Conservation (phyloP, 2,329 filamentous ascomycete genomes). For the Pleoardoris graminearum region DNA sequence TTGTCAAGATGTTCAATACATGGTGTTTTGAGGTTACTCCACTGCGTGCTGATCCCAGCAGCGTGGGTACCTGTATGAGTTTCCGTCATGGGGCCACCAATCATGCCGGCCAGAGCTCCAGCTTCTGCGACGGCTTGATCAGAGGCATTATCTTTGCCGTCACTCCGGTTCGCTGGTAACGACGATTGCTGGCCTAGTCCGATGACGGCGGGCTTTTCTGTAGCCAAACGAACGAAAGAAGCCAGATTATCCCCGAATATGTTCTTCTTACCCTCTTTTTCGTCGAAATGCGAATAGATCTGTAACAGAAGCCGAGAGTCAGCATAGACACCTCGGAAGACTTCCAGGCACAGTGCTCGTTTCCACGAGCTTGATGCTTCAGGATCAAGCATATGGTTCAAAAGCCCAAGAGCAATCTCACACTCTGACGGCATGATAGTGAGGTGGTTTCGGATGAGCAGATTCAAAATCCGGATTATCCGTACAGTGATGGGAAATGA, state of each 20-base stretch:
- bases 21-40: slow-evolving; percentile 83
- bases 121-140: slow-evolving; percentile 91
- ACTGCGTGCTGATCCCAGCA: slow-evolving; percentile 83
- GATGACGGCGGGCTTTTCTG: slow-evolving; percentile 86
- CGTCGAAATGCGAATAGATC: slow-evolving; percentile 81
- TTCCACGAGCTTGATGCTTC: slow-evolving; percentile 82
- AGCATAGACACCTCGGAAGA: slow-evolving; percentile 82
- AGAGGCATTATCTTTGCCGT: slow-evolving; percentile 61
- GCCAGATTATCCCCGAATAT: slow-evolving; percentile 82
- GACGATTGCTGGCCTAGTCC: slow-evolving; percentile 88
- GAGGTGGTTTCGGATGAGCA: slow-evolving; percentile 78
- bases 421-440: slow-evolving; percentile 75
- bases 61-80: slow-evolving; percentile 63
- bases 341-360: slow-evolving; percentile 84
- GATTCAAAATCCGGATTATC: slow-evolving; percentile 79
- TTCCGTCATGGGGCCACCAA: slow-evolving; percentile 68
- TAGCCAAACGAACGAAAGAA: slow-evolving; percentile 87
- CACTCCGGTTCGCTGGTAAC: slow-evolving; percentile 67
- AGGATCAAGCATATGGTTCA: slow-evolving; percentile 86
- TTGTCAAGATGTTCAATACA: slow-evolving; percentile 97
- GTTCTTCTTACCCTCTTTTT: slow-evolving; percentile 69
- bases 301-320: slow-evolving; percentile 77
- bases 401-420: slow-evolving; percentile 76
- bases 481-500: slow-evolving; percentile 83
- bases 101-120: slow-evolving; percentile 83